These are phyloP conservation scores for Phragmites australis DNA, from an alignment of 176 grass and related monocot species.

Conservation along the genomic window DNA sequence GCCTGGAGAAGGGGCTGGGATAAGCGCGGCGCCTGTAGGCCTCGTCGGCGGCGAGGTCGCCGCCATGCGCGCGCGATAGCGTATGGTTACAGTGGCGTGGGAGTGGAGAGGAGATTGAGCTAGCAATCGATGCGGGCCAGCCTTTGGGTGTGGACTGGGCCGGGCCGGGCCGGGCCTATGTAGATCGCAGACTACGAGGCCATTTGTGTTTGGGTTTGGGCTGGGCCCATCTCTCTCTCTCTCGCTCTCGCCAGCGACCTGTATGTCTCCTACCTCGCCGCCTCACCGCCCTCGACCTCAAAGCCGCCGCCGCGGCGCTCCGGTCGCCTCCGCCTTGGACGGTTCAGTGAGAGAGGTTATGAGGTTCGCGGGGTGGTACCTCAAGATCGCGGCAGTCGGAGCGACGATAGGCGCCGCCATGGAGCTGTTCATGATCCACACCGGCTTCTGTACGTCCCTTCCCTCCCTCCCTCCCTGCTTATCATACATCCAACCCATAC, in stretches of 20 bases:
- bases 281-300: background rate
- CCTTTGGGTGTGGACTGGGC: background rate
- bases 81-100: background rate
- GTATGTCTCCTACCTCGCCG: background rate
- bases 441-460: conserved; percentile 76
- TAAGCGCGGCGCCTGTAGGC: background rate
- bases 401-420: conserved; percentile 67
- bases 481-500: background rate
- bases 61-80: conserved; percentile 24
- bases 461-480: conserved; percentile 3
- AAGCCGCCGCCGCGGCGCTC: background rate
- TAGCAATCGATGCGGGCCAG: background rate
- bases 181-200: no score
- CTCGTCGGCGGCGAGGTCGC: conserved; percentile 42
- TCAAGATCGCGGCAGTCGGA: conserved; percentile 76
- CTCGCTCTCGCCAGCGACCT: background rate
- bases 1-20: background rate
- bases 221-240: no score
- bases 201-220: background rate
- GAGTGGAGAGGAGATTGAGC: background rate
- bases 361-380: conserved; percentile 79
- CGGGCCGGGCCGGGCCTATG: no score
- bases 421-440: conserved; percentile 99
- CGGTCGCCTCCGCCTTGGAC: background rate
- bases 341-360: conserved; percentile 30